Base-by-base conservation (phyloP, 306 rosid species). In the Biancaea sappan region DNA sequence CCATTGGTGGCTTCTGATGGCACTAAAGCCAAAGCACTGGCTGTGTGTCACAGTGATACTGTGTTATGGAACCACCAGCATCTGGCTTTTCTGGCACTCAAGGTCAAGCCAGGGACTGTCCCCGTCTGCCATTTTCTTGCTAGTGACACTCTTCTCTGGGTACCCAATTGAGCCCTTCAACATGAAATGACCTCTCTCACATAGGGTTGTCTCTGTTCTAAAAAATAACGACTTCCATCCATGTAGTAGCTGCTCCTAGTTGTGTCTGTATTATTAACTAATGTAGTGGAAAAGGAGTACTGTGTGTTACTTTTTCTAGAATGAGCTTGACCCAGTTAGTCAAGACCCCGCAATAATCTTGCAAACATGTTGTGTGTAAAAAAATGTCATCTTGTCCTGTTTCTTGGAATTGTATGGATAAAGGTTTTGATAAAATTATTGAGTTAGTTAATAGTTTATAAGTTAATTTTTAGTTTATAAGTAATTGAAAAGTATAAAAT, bases 21-120 rank as follows among this genome's bases (percentile, higher is more conserved):
- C 28, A n/a, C 47, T 0, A 75, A 71, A 41, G 74, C 69, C 11
- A 52, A 78, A n/a, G 86, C 81, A 0, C 15, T 77, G 21, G 85
- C 83, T 16, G 61, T 81, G 59, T 84, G 88, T 59, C 88, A 84
- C 40, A 50, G 18, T n/a, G 77, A 77, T 50, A 81, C 85, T 2
- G 4, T 0, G 10, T 0, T 1, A 0, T 83, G 82, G 82, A 52
- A 40, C 21, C 10, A 5, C 1, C 19, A 61, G 35, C 69, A 43
- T 66, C 5, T 44, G 12, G 84, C 79, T 5, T 81, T 84, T 5
- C 44, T 66, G 44, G 41, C 44, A 1, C 86, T 85, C 29, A 66
- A 78, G 9, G 62, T 71, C 5, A 75, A 81, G 82, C 82, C 88
- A 0, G 88, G 88, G 68, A 78, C 86, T 6, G 67, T 75, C 22